Evolutionary conservation across 169 alveolate genomes (phyloP).

Genomic region (Cryptosporidium canis): DNA sequence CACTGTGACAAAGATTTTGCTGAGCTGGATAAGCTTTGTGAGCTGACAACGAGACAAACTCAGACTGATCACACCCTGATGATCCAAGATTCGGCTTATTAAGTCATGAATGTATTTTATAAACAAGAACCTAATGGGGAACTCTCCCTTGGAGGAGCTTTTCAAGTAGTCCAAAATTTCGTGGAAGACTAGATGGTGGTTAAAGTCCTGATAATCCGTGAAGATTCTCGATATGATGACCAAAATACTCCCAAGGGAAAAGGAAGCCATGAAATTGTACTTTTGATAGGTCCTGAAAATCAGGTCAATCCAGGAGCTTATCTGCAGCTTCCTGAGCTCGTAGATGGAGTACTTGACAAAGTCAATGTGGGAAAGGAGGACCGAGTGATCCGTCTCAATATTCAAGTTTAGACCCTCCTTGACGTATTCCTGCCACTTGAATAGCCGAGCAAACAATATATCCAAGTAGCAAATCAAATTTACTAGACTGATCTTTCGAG

Average conservation of each 20-base stretch:
- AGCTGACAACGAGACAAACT: not conserved
- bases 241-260: constrained; percentile 40
- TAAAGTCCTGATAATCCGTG: constrained; percentile 4
- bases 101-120: constrained; percentile 7
- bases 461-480: constrained; percentile 37
- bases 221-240: constrained; percentile 16
- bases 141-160: constrained; percentile 30
- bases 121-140: constrained; percentile 9
- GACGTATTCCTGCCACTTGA: constrained; percentile 41
- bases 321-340: constrained; percentile 13
- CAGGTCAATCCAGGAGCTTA: constrained; percentile 27
- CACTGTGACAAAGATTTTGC: not conserved
- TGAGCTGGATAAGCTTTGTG: not conserved
- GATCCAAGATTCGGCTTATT: not conserved
- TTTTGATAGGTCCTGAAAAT: constrained; percentile 9
- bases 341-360: not conserved
- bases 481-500: not conserved
- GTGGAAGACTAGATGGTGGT: not conserved
- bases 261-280: constrained; percentile 15
- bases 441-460: not conserved
- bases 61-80: not conserved
- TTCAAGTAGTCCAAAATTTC: constrained; percentile 13
- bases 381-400: not conserved
- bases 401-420: constrained; percentile 48
- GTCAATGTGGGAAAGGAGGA: not conserved